Percentiles rank a stretch among this genome's conserved stretches.
These are phyloP conservation scores for Saccharomycopsis sp. DNA, from an alignment of 805 yeast species.

Conservation along the genomic window DNA sequence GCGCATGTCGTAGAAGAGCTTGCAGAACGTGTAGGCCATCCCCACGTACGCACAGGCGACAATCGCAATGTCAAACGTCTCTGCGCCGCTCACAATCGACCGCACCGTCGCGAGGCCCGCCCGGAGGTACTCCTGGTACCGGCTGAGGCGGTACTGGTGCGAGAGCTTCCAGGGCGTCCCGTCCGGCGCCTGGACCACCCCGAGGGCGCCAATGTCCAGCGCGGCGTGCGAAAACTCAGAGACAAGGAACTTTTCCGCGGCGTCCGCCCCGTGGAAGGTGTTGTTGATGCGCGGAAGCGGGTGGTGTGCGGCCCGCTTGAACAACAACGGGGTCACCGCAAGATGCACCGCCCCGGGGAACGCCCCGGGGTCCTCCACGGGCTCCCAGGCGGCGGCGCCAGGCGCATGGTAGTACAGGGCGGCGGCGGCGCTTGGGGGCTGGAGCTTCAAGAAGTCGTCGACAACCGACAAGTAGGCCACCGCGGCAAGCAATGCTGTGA, in stretches of 20 bases:
- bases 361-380: conserved; percentile 36
- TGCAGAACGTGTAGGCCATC: conserved; percentile 77
- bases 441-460: conserved; percentile 51
- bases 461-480: conserved; percentile 71
- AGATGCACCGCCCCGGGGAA: conserved; percentile 40
- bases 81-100: conserved; percentile 59
- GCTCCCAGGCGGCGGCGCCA: conserved; percentile 38
- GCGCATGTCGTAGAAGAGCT: conserved; percentile 69
- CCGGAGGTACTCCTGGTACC: conserved; percentile 46
- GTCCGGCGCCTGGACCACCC: conserved; percentile 27
- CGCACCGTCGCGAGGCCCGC: conserved; percentile 35
- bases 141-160: conserved; percentile 47
- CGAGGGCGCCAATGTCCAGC: conserved; percentile 22
- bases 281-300: conserved; percentile 37
- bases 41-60: conserved; percentile 77
- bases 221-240: conserved; percentile 27
- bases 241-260: conserved; percentile 38
- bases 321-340: conserved; percentile 50
- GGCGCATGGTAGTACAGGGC: conserved; percentile 34
- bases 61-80: conserved; percentile 74
- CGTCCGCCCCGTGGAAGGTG: conserved; percentile 34
- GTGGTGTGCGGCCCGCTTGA: conserved; percentile 39
- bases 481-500: conserved; percentile 68
- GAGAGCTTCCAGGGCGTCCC: conserved; percentile 55
- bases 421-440: conserved; percentile 27